phyloP scores from a whole-genome alignment of 306 rosid genomes.

The Gillenia trifoliata region DNA sequence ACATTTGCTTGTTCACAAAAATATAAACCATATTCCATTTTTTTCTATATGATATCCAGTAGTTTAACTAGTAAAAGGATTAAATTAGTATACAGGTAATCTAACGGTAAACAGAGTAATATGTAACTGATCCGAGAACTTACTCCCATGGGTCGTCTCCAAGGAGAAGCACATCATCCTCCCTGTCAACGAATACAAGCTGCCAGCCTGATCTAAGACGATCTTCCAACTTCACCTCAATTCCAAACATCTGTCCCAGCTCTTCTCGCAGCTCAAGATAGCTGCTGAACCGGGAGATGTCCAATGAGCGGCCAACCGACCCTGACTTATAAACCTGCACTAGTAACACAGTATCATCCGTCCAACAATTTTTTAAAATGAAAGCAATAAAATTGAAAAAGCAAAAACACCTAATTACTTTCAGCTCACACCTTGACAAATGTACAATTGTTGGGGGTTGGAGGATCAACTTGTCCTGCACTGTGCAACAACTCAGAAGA shows the following conservation, averaged over 20 bases:
- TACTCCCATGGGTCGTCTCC: conserved; percentile 98
- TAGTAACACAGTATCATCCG: conserved; percentile 24
- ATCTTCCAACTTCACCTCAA: conserved; percentile 86
- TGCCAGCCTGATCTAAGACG: conserved; percentile 99
- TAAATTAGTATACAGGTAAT: not conserved
- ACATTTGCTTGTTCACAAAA: not conserved
- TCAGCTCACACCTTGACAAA: conserved; percentile 65
- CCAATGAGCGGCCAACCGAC: conserved; percentile 84
- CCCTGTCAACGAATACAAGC: conserved; percentile 99
- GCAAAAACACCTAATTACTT: conserved; percentile 5
- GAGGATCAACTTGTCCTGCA: conserved; percentile 61
- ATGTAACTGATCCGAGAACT: conserved; percentile 31
- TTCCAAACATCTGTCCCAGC: conserved; percentile 85
- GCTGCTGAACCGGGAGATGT: conserved; percentile 91
- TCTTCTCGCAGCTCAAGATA: conserved; percentile 88
- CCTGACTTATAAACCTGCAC: conserved; percentile 78
- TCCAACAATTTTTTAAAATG: not conserved
- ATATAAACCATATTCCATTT: not conserved
- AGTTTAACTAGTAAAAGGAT: not conserved
- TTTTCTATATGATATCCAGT: not conserved
- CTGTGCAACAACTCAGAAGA: conserved; percentile 63
- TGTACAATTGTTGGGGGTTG: conserved; percentile 50
- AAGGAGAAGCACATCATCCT: conserved; percentile 94
- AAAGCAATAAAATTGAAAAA: conserved; percentile 8
- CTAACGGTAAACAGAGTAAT: not conserved